Base-by-base conservation (phyloP, 1,284 basidiomycete genomes). In the Tilletia walkeri region DNA sequence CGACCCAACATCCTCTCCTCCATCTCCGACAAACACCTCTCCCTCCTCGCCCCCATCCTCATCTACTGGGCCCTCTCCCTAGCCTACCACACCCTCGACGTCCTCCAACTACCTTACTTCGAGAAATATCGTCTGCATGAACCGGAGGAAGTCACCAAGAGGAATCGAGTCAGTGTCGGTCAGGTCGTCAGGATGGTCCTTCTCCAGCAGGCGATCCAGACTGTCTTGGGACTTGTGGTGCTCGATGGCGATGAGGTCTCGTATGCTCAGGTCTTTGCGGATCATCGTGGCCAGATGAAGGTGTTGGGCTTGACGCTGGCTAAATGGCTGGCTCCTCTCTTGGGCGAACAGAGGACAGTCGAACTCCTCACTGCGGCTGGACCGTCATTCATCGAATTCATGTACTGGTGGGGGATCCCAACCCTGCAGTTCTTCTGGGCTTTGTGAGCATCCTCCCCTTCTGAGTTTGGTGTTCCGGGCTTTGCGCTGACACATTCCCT, bases 351-450 rank as follows among this genome's bases (percentile, higher is more conserved):
- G 18, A 12, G 14, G 36, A 48, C 41, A 24, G 72, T 82, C 70
- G 69, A 77, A 48, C 50, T 87, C 24, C 78, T 87, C 63, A 80
- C 86, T 20, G 75, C 72, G 6, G 78, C 88, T 39, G 89, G 91
- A 24, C 86, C 87, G 4, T 84, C 86, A 9, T 71, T 89, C 16
- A 88, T 90, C 24, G 88, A 91, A 82, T 89, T 88, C 83, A 77
- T 90, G 20, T 99, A 99, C 84, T 99, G 96, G 96, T 99, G 95
- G 94, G 90, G 87, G 20, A 89, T 95, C 10, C 96, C 96, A 0
- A 79, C 85, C 3, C 80, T 87, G 2, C 94, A 95, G 85, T 87
- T 96, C 70, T 79, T 92, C 14, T 86, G 89, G 59, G 94, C 93
- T 36, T 91, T 95, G 94, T 95, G 82, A 85, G 94, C 89, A 14